Base-by-base conservation (phyloP, 78 protist species). In the Dictyostelium purpureum region DNA sequence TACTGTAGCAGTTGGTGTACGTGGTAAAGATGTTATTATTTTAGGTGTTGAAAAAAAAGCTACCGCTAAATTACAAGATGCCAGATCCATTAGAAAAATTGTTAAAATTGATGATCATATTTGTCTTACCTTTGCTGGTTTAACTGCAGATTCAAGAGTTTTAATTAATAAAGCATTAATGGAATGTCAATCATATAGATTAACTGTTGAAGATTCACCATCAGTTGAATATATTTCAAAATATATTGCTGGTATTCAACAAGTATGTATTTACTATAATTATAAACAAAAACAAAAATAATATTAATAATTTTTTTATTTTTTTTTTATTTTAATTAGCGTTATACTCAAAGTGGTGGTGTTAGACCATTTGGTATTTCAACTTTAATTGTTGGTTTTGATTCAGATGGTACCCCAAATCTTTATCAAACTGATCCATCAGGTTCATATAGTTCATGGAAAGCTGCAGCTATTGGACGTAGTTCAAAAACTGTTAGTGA, bases 361-460 rank as follows among this genome's bases (percentile, higher is more conserved):
- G 97, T 96, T 65, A 96, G 99, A 16, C 99, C 99, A 19, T 99
- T 98, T 67, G 99, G 99, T 35, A 95, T 99, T 38, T 94, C 99
- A 18, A 94, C 98, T 6, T 93, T 99, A 49, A 96, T 99, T 43
- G 96, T 96, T 14, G 99, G 99, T 38, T 97, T 97, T 54, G 98
- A 98, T 79, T 56, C 78, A 5, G 97, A 96, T 74, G 98, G 98
- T 51, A 74, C 87, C n/a, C 98, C 99, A 33, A 91, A 54, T 28
- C 96, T 99, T 35, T 99, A 76, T 83, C 97, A 97, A 88, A 99
- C 99, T 0, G 99, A 98, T 43, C 99, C 99, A 38, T 90, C 98
- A 1, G 99, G 99, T 31, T 94, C 85, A 26, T 96, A 63, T 90
- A 45, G 97, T 14, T 97, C 95, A 14, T 99, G 99, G 99, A 93